Evolutionary conservation across 441 rosid species (phyloP).

Genomic region (Populus hybrid): DNA sequence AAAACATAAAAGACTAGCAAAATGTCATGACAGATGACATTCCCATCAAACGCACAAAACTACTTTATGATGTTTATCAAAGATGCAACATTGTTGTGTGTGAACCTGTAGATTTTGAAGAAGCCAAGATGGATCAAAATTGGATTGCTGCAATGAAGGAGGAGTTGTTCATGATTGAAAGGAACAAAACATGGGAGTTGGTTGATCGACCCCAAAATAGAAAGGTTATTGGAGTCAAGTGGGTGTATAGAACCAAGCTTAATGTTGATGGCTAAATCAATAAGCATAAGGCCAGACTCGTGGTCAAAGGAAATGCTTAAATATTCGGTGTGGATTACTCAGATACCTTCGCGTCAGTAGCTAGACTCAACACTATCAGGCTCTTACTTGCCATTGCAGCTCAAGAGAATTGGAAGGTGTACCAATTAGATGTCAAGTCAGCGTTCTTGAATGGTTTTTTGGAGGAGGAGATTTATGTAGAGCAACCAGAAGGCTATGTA

Average conservation of each 20-base stretch:
- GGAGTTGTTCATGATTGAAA: background rate
- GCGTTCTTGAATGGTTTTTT: conserved; percentile 12
- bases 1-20: too few relatives aligned
- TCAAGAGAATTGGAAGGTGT: background rate
- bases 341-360: background rate
- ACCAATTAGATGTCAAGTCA: conserved; percentile 4
- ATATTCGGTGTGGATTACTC: background rate
- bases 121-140: too few relatives aligned
- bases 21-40: too few relatives aligned
- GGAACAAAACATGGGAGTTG: background rate
- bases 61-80: too few relatives aligned
- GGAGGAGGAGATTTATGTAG: background rate
- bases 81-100: too few relatives aligned
- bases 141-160: background rate
- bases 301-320: background rate
- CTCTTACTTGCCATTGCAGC: background rate
- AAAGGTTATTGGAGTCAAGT: background rate
- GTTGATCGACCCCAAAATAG: background rate
- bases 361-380: background rate
- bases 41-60: too few relatives aligned
- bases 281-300: background rate
- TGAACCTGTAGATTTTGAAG: too few relatives aligned
- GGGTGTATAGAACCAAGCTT: background rate
- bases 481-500: background rate
- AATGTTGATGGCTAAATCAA: background rate